Evolutionary conservation across 2,329 filamentous ascomycete species (phyloP).

Genomic region (Neoascochyta sp.): DNA sequence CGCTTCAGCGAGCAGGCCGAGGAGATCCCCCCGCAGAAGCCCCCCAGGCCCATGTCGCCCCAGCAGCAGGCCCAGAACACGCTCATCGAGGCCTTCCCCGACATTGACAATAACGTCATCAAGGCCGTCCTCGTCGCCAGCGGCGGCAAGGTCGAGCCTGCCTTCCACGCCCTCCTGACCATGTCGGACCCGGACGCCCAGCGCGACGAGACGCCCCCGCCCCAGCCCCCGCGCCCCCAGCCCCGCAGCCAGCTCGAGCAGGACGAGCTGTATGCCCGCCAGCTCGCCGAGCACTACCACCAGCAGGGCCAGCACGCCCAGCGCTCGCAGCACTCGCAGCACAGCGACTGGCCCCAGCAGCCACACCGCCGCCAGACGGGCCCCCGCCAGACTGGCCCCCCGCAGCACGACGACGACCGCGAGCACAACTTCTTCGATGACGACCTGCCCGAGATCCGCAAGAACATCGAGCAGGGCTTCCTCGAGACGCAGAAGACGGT

Average conservation of each 20-base stretch:
- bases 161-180: slow-evolving; percentile 89
- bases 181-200: slow-evolving; percentile 55
- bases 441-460: slow-evolving; percentile 86
- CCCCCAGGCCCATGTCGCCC: slow-evolving; percentile 76
- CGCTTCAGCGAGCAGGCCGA: slow-evolving; percentile 46
- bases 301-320: slow-evolving; percentile 24
- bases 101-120: slow-evolving; percentile 73
- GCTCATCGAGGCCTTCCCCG: slow-evolving; percentile 89
- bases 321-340: background rate
- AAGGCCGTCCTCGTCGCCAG: slow-evolving; percentile 86
- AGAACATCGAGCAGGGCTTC: slow-evolving; percentile 93
- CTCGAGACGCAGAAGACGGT: slow-evolving; percentile 89
- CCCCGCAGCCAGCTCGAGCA: slow-evolving; percentile 79
- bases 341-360: background rate
- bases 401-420: slow-evolving; percentile 43
- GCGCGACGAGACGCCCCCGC: slow-evolving; percentile 57
- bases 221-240: slow-evolving; percentile 73
- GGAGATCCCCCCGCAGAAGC: slow-evolving; percentile 66
- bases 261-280: slow-evolving; percentile 87
- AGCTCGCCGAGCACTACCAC: slow-evolving; percentile 87
- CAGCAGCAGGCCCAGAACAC: slow-evolving; percentile 82
- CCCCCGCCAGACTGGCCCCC: background rate
- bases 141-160: slow-evolving; percentile 80
- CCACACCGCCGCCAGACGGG: slow-evolving; percentile 43
- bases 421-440: slow-evolving; percentile 93